Conservation (phyloP, 345 rosid species). For the Corchorus olitorius region DNA sequence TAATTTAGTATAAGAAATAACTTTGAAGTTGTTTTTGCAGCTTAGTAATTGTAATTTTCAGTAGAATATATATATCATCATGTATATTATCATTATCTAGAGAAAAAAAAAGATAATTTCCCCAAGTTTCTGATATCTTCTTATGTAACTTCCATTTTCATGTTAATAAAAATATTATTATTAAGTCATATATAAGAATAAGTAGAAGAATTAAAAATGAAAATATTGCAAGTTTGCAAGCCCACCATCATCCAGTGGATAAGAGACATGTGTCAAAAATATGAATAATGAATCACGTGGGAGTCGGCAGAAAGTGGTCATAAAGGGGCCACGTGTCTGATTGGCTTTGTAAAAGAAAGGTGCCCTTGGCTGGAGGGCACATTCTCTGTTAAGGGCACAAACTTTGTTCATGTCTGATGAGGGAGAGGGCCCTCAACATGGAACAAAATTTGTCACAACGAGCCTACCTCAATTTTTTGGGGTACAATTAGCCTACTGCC, state of each 20-base stretch:
- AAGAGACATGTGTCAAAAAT: neutral
- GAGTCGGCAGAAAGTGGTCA: conserved; percentile 7
- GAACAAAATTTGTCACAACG: neutral
- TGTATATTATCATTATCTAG: conserved; percentile 3
- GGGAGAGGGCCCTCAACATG: neutral
- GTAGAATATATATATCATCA: neutral
- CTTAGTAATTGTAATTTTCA: neutral
- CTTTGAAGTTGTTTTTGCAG: neutral
- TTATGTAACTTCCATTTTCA: neutral
- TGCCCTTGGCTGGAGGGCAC: conserved; percentile 28
- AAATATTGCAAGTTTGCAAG: neutral
- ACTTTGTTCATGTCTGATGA: neutral
- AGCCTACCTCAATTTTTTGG: neutral
- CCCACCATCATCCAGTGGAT: neutral
- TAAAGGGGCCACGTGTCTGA: conserved; percentile 17
- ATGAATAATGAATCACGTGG: conserved; percentile 5
- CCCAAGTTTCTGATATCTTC: neutral
- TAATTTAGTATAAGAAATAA: neutral
- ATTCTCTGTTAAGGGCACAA: conserved; percentile 7
- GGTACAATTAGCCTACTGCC: neutral
- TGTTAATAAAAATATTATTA: no score
- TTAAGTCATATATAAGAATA: neutral
- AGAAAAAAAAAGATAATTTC: neutral
- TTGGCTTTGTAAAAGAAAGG: neutral
- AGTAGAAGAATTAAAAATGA: neutral